These are phyloP conservation scores for Apiospora pterosperma DNA, from an alignment of 2,329 filamentous ascomycete species.

Conservation along the genomic window DNA sequence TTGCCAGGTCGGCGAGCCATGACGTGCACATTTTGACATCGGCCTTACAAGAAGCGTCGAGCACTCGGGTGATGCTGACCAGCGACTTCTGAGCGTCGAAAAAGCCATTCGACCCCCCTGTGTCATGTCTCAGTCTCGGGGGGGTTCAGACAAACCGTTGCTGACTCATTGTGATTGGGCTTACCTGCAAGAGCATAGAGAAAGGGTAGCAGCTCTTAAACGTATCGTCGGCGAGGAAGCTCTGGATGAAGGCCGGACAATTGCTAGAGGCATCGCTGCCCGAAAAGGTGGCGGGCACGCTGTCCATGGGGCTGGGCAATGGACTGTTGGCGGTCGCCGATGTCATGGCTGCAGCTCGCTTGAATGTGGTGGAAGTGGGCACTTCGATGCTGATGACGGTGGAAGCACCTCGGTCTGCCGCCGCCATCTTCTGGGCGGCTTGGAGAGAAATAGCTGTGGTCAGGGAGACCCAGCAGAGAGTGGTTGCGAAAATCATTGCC, in stretches of 20 bases:
- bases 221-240: conserved; percentile 61
- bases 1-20: conserved; percentile 63
- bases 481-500: conserved; percentile 29
- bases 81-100: conserved; percentile 74
- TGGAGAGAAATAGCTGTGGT: conserved; percentile 22
- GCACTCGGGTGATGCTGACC: conserved; percentile 68
- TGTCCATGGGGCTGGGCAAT: conserved; percentile 66
- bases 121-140: not conserved
- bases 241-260: conserved; percentile 66
- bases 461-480: conserved; percentile 24
- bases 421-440: no score
- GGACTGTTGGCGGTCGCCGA: conserved; percentile 33
- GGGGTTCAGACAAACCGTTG: not conserved
- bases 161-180: conserved; percentile 18
- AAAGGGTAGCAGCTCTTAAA: conserved; percentile 78
- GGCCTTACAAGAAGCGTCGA: conserved; percentile 75
- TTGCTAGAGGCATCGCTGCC: conserved; percentile 39
- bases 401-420: conserved; percentile 13
- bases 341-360: conserved; percentile 15
- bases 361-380: conserved; percentile 22
- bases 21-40: conserved; percentile 62
- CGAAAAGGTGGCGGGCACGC: conserved; percentile 60
- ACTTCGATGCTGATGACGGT: conserved; percentile 29
- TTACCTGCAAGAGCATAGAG: conserved; percentile 76
- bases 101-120: conserved; percentile 58